Evolutionary conservation across 164 flowering plant species (phyloP).

Genomic region (Vitis vinifera): DNA sequence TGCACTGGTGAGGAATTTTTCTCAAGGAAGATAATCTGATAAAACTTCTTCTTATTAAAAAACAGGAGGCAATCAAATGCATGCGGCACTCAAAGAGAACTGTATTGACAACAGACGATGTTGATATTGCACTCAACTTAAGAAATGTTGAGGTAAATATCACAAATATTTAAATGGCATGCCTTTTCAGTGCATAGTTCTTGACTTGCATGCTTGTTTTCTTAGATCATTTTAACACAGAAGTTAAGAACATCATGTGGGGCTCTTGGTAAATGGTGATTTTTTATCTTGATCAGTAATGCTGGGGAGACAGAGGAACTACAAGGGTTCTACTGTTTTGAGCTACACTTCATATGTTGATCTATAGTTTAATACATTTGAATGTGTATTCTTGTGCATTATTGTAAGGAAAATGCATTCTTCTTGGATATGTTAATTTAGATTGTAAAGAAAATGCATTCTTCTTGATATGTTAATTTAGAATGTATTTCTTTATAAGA

Average conservation of each 20-base stretch:
- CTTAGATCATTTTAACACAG: background rate
- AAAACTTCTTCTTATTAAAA: background rate
- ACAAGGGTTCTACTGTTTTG: background rate
- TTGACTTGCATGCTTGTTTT: background rate
- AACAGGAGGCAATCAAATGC: conserved; percentile 94
- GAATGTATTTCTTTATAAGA: background rate
- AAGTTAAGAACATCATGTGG: background rate
- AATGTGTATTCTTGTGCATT: background rate
- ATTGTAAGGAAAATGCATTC: background rate
- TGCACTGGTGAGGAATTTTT: background rate
- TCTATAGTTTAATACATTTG: background rate
- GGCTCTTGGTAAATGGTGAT: background rate
- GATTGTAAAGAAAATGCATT: background rate
- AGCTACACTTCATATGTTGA: background rate
- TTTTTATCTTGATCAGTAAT: background rate
- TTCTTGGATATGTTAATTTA: background rate
- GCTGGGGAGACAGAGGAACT: conserved; percentile 1
- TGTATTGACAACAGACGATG: conserved; percentile 74
- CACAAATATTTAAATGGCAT: no score
- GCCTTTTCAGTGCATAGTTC: background rate
- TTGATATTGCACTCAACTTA: conserved; percentile 78
- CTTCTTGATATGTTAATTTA: background rate
- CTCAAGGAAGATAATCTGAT: background rate
- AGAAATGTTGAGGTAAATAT: conserved; percentile 79
- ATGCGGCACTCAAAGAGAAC: conserved; percentile 91